Conservation (phyloP, 1,284 basidiomycete species). For the Singerocomus rubriflavus region DNA sequence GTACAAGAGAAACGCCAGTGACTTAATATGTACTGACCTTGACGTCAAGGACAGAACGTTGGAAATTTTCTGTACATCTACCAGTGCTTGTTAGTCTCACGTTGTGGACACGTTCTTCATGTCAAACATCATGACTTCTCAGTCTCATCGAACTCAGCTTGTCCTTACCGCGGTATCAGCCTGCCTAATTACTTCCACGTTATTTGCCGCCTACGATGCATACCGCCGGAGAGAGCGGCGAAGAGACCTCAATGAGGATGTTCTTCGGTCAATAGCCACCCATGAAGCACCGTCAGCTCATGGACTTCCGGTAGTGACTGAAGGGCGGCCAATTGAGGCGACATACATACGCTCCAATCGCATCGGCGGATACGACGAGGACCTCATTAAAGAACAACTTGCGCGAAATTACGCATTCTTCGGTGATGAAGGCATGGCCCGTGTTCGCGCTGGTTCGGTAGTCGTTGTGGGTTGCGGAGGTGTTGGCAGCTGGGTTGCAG, state of each 20-base stretch:
- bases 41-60: neutral
- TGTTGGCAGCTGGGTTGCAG: slow-evolving; percentile 92
- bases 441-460: slow-evolving; percentile 74
- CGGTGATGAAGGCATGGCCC: slow-evolving; percentile 85
- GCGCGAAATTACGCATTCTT: slow-evolving; percentile 95
- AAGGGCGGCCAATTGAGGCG: slow-evolving; percentile 11
- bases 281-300: slow-evolving; percentile 24
- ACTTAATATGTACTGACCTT: neutral
- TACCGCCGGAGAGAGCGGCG: slow-evolving; percentile 49
- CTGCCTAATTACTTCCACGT: slow-evolving; percentile 55
- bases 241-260: slow-evolving; percentile 53
- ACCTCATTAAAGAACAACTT: slow-evolving; percentile 80
- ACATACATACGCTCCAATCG: slow-evolving; percentile 15
- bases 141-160: slow-evolving; percentile 53
- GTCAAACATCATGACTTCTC: slow-evolving; percentile 22
- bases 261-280: slow-evolving; percentile 47
- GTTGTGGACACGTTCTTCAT: slow-evolving; percentile 11
- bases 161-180: slow-evolving; percentile 60
- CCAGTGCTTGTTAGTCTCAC: neutral
- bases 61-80: neutral
- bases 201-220: slow-evolving; percentile 55
- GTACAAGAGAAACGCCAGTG: neutral
- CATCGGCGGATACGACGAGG: slow-evolving; percentile 58
- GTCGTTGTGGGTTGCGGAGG: slow-evolving; percentile 95
- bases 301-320: slow-evolving; percentile 2